Evolutionary conservation across 2,329 filamentous ascomycete genomes (phyloP).

Genomic region (Sclerotinia trifoliorum): DNA sequence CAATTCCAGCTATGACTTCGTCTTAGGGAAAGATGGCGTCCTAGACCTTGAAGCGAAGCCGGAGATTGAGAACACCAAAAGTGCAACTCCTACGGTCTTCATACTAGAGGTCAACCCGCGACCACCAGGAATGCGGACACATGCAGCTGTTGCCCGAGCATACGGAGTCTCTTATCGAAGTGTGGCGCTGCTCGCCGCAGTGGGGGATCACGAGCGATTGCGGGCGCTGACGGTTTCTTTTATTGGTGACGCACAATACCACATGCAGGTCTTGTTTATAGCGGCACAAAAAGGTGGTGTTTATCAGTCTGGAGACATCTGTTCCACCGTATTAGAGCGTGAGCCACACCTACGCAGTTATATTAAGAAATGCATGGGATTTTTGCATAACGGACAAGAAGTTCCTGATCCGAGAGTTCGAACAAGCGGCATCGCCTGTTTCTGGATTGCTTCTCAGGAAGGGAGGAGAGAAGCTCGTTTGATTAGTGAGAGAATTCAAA

Average conservation of each 20-base stretch:
- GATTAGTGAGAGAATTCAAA: not conserved
- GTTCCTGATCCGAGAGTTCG: conserved; percentile 1
- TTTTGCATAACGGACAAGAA: conserved; percentile 4
- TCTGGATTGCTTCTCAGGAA: not conserved
- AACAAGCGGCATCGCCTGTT: conserved; percentile 4
- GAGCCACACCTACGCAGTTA: not conserved
- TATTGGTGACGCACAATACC: not conserved
- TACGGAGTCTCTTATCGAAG: conserved; percentile 2
- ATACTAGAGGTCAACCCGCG: conserved; percentile 1
- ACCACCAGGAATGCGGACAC: conserved; percentile 2
- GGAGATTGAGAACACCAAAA: not conserved
- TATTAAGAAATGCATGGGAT: not conserved
- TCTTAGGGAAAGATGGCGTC: not conserved
- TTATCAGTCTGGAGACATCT: not conserved
- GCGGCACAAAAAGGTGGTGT: conserved; percentile 6
- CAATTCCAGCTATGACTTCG: not conserved
- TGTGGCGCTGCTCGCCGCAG: not conserved
- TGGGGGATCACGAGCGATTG: not conserved
- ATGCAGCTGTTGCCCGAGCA: not conserved
- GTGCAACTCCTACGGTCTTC: not conserved
- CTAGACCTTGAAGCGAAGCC: not conserved
- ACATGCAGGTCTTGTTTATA: conserved; percentile 5
- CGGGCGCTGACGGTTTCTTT: not conserved
- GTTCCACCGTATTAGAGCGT: not conserved
- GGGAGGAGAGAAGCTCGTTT: not conserved